phyloP scores from a whole-genome alignment of 768 basidiomycete species.

The Polyporus arcularius region DNA sequence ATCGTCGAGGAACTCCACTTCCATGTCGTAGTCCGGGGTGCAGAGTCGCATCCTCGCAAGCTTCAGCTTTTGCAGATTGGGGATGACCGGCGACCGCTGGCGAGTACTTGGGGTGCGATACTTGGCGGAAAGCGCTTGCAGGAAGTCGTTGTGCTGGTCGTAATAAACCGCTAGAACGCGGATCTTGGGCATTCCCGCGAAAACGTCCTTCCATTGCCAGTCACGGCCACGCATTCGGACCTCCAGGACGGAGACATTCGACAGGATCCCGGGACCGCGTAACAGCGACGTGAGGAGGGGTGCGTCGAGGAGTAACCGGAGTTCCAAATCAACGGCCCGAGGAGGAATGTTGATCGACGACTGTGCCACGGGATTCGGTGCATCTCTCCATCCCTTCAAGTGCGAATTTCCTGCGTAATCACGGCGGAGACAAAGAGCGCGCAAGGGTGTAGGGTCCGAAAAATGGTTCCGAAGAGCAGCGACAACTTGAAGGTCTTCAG shows the following conservation, averaged over 20 bases:
- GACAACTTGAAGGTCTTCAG: neutral
- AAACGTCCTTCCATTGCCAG: constrained; percentile 12
- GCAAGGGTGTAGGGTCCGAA: neutral
- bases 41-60: neutral
- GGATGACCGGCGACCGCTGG: neutral
- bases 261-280: neutral
- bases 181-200: constrained; percentile 11
- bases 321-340: neutral
- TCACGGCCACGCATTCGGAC: neutral
- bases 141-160: constrained; percentile 5
- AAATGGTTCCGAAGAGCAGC: neutral
- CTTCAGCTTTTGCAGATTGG: neutral
- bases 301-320: neutral
- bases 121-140: neutral
- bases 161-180: neutral
- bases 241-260: neutral
- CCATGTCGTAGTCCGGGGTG: constrained; percentile 3
- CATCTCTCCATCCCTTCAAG: neutral
- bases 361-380: neutral
- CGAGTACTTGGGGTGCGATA: neutral
- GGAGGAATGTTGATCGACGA: no score
- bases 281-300: neutral
- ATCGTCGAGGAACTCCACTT: constrained; percentile 1
- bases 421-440: neutral
- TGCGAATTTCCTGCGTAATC: neutral